Evolutionary conservation across 257 asterid species (phyloP).

Genomic region (Paraleonurus japonicus): DNA sequence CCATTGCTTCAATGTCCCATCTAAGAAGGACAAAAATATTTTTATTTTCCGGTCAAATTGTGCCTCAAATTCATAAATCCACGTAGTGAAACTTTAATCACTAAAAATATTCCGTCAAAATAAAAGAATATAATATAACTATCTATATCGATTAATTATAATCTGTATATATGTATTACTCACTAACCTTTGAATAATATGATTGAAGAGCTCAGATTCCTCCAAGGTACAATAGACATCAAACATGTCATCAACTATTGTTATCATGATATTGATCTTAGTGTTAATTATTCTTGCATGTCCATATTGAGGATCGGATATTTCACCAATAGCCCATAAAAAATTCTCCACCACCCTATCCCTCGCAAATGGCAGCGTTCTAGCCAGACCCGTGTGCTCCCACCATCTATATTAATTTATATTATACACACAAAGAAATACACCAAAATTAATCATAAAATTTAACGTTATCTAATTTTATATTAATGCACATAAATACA

Average conservation of each 20-base stretch:
- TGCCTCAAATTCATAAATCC: no score
- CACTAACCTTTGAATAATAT: slow-evolving; percentile 36
- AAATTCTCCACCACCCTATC: slow-evolving; percentile 47
- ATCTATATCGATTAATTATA: no score
- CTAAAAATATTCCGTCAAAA: background rate
- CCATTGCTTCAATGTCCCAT: slow-evolving; percentile 29
- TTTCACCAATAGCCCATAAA: slow-evolving; percentile 25
- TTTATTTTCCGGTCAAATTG: no score
- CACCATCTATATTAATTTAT: slow-evolving; percentile 41
- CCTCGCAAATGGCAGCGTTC: slow-evolving; percentile 41
- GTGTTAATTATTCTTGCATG: slow-evolving; percentile 26
- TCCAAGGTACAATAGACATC: slow-evolving; percentile 36
- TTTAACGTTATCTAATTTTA: no score
- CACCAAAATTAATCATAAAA: no score
- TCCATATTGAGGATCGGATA: slow-evolving; percentile 25
- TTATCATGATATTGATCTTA: slow-evolving; percentile 27
- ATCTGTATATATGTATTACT: no score
- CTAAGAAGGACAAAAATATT: background rate
- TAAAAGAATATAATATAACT: background rate
- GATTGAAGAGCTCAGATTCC: slow-evolving; percentile 30
- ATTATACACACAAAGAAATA: no score
- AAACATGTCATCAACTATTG: slow-evolving; percentile 32
- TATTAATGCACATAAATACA: no score
- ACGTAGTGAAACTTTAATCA: no score
- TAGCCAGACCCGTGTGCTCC: slow-evolving; percentile 28